Conservation (phyloP, 345 rosid species). For the Linum tenue region DNA sequence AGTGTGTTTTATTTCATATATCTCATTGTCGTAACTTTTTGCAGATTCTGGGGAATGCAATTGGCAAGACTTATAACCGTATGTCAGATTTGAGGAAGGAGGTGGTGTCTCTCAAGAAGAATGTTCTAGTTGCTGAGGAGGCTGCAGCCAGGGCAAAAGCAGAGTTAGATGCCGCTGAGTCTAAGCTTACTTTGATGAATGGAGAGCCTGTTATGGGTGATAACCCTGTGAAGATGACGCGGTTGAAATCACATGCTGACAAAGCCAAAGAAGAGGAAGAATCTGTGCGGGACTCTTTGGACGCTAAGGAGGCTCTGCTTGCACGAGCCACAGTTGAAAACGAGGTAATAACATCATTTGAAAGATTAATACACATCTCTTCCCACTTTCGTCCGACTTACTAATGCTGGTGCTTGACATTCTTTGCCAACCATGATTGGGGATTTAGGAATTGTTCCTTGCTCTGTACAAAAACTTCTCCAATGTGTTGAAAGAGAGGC, state of each 20-base stretch:
- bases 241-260: conserved; percentile 57
- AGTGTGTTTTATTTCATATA: neutral
- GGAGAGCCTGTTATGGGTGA: conserved; percentile 95
- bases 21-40: conserved; percentile 6
- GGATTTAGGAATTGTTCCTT: conserved; percentile 53
- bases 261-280: conserved; percentile 56
- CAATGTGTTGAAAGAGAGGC: conserved; percentile 57
- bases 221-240: conserved; percentile 71
- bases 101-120: conserved; percentile 51
- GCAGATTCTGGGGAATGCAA: conserved; percentile 87
- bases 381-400: neutral
- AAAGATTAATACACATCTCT: neutral
- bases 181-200: conserved; percentile 65
- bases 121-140: conserved; percentile 57
- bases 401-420: neutral
- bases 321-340: conserved; percentile 71
- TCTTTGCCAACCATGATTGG: conserved; percentile 11
- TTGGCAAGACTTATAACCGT: conserved; percentile 84
- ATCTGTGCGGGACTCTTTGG: conserved; percentile 53
- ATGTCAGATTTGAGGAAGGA: conserved; percentile 88
- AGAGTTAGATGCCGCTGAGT: conserved; percentile 72
- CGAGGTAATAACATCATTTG: conserved; percentile 44
- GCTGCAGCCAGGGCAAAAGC: conserved; percentile 58
- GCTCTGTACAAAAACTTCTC: conserved; percentile 59
- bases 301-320: conserved; percentile 88